These are phyloP conservation scores for Tetracentron sinense DNA, from an alignment of 164 flowering plant genomes.

Conservation along the genomic window DNA sequence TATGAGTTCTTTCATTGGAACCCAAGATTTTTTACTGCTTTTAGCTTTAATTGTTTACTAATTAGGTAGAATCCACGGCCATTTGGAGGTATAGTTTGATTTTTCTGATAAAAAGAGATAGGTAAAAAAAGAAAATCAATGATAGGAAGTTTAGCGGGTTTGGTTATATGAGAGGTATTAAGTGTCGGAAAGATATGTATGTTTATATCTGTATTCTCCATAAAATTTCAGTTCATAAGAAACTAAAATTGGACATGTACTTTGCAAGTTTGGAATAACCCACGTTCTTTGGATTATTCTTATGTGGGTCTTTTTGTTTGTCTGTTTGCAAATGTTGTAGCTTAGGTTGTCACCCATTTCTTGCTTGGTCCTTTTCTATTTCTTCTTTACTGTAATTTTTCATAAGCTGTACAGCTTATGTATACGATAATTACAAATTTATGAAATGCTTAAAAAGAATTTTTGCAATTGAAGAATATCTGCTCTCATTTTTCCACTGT, in stretches of 20 bases:
- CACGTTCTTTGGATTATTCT: background rate
- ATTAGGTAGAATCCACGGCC: too few species aligned
- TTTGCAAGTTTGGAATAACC: too few species aligned
- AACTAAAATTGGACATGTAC: too few species aligned
- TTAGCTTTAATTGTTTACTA: background rate
- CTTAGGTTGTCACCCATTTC: background rate
- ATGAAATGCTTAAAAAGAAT: background rate
- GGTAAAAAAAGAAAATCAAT: too few species aligned
- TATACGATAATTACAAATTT: too few species aligned
- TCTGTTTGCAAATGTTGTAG: background rate
- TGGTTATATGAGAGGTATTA: too few species aligned
- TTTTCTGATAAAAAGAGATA: too few species aligned
- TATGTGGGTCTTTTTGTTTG: background rate
- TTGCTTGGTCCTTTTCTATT: background rate
- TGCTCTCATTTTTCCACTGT: slow-evolving; percentile 1
- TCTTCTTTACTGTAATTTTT: background rate
- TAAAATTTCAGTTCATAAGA: too few species aligned
- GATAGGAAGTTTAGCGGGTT: background rate
- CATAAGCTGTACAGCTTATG: background rate
- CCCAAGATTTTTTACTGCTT: background rate
- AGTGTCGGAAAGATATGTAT: too few species aligned
- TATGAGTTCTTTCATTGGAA: background rate
- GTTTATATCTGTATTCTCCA: too few species aligned
- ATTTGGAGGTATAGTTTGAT: too few species aligned
- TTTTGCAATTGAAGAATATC: background rate